phyloP scores from a whole-genome alignment of 1,284 basidiomycete species.

The Leccinum fallax region DNA sequence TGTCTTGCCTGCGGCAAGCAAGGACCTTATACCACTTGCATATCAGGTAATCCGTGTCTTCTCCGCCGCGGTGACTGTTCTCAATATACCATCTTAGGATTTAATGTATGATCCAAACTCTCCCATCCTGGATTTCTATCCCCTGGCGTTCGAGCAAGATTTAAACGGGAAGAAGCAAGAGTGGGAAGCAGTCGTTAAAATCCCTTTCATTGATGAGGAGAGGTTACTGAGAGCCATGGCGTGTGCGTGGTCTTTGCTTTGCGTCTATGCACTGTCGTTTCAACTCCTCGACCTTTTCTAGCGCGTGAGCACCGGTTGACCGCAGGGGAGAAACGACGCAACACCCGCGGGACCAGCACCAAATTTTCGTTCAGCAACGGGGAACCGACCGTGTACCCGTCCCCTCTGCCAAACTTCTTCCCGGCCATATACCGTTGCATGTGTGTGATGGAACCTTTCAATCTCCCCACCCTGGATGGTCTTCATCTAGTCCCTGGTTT shows the following conservation, averaged over 20 bases:
- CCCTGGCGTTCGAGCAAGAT: constrained; percentile 87
- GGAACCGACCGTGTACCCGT: constrained; percentile 75
- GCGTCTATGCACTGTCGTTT: not conserved
- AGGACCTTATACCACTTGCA: constrained; percentile 83
- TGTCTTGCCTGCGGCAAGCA: constrained; percentile 90
- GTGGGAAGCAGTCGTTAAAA: constrained; percentile 99
- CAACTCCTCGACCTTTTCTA: constrained; percentile 30
- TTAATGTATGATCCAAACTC: constrained; percentile 89
- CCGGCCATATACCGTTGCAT: constrained; percentile 85
- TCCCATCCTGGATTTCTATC: constrained; percentile 95
- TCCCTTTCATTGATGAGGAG: constrained; percentile 93
- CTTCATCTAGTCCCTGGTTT: constrained; percentile 87
- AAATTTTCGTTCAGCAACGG: constrained; percentile 76
- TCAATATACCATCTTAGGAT: constrained; percentile 52
- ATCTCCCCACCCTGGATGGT: constrained; percentile 87
- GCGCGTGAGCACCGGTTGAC: constrained; percentile 80
- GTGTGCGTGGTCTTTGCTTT: constrained; percentile 45
- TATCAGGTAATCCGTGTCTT: constrained; percentile 63
- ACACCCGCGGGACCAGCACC: constrained; percentile 79
- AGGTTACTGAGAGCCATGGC: constrained; percentile 84
- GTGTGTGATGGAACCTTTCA: constrained; percentile 79
- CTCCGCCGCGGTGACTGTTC: not conserved
- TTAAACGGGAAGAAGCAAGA: constrained; percentile 98
- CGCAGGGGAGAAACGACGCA: constrained; percentile 77
- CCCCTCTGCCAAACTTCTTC: constrained; percentile 94